phyloP scores from a whole-genome alignment of 257 asterid genomes.

The Gardenia jasminoides region DNA sequence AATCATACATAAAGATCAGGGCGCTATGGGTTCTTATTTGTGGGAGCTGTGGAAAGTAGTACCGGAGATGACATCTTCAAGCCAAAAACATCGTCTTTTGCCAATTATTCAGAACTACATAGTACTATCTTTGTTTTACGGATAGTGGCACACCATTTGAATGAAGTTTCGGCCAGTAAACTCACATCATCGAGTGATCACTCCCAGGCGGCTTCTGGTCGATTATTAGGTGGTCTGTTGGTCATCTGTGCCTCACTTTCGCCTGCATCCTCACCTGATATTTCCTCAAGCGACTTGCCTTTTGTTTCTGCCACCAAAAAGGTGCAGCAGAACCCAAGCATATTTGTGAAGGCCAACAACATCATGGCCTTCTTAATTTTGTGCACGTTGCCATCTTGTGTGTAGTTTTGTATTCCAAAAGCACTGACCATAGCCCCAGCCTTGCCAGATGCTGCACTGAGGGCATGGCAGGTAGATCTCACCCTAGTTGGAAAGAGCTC shows the following conservation, averaged over 20 bases:
- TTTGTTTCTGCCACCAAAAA: slow-evolving; percentile 33
- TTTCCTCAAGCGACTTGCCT: slow-evolving; percentile 32
- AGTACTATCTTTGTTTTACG: background rate
- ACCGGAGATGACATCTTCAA: background rate
- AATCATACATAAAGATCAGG: slow-evolving; percentile 1
- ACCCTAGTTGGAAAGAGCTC: slow-evolving; percentile 35
- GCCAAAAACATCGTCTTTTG: background rate
- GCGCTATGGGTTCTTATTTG: slow-evolving; percentile 13
- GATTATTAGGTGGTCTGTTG: slow-evolving; percentile 3
- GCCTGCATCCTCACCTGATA: slow-evolving; percentile 30
- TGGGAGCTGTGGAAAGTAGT: slow-evolving; percentile 6
- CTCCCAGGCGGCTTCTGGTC: slow-evolving; percentile 20
- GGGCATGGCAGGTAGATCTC: slow-evolving; percentile 32
- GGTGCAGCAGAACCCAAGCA: slow-evolving; percentile 33
- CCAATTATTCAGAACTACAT: slow-evolving; percentile 3
- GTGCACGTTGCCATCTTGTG: slow-evolving; percentile 14
- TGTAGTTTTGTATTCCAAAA: slow-evolving; percentile 27
- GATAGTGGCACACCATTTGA: background rate
- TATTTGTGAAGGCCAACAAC: slow-evolving; percentile 28
- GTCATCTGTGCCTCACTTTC: slow-evolving; percentile 13
- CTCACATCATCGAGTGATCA: background rate
- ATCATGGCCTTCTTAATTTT: slow-evolving; percentile 29
- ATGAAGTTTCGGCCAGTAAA: slow-evolving; percentile 4
- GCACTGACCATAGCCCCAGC: slow-evolving; percentile 36
- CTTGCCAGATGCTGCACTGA: slow-evolving; percentile 33